A percentile compares a stretch with the other conserved stretches of the same genome.
phyloP scores from a whole-genome alignment of 2,329 filamentous ascomycete species.

The Kalaharituber pfeilii region DNA sequence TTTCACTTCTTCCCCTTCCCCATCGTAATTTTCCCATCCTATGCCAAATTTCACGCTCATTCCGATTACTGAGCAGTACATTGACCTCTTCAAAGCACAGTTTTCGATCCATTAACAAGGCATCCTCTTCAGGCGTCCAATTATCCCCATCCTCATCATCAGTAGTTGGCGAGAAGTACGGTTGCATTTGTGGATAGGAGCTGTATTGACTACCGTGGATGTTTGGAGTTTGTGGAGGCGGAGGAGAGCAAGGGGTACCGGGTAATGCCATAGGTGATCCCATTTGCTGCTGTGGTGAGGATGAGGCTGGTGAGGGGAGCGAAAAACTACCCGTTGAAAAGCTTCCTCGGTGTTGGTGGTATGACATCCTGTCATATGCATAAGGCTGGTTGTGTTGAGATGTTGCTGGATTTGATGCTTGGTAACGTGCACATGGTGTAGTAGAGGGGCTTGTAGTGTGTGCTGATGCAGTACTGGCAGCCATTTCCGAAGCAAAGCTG shows the following conservation, averaged over 20 bases:
- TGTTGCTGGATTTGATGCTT: slow-evolving; percentile 11
- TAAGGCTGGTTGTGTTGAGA: slow-evolving; percentile 13
- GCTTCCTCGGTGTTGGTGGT: slow-evolving; percentile 12
- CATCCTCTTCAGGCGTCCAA: slow-evolving; percentile 21
- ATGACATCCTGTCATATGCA: slow-evolving; percentile 16
- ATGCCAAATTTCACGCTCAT: slow-evolving; percentile 21
- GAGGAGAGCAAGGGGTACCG: slow-evolving; percentile 14
- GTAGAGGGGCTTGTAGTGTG: slow-evolving; percentile 13
- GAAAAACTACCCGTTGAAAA: slow-evolving; percentile 6
- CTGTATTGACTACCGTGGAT: slow-evolving; percentile 4
- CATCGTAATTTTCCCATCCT: slow-evolving; percentile 21
- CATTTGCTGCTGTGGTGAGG: slow-evolving; percentile 1
- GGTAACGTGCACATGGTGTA: slow-evolving; percentile 12
- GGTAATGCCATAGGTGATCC: slow-evolving; percentile 8
- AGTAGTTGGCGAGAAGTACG: background rate
- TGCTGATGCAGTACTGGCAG: slow-evolving; percentile 9
- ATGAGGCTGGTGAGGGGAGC: slow-evolving; percentile 3
- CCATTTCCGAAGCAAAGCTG: slow-evolving; percentile 20
- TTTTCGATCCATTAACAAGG: slow-evolving; percentile 20
- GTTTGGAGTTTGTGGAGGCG: slow-evolving; percentile 16
- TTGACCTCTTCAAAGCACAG: slow-evolving; percentile 23
- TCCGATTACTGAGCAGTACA: slow-evolving; percentile 19
- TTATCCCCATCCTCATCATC: slow-evolving; percentile 7
- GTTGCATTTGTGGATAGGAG: background rate
- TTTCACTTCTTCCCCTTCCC: slow-evolving; percentile 2